These are phyloP conservation scores for Pulveroboletus sp. DNA, from an alignment of 1,284 basidiomycete genomes.

Conservation along the genomic window DNA sequence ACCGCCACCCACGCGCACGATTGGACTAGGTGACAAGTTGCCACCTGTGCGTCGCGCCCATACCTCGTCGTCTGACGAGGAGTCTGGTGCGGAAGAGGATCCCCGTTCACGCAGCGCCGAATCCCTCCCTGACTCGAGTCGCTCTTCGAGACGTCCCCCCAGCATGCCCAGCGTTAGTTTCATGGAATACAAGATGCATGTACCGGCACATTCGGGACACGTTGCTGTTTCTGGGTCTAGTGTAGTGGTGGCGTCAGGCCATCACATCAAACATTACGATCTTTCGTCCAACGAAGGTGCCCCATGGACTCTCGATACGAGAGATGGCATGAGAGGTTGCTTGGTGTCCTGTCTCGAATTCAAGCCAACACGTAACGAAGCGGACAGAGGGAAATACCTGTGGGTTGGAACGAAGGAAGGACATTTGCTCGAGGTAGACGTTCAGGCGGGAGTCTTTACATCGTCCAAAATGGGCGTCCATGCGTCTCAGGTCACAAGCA, in stretches of 20 bases:
- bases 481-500: constrained; percentile 63
- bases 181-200: constrained; percentile 51
- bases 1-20: constrained; percentile 72
- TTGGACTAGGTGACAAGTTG: constrained; percentile 65
- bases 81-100: constrained; percentile 54
- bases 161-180: constrained; percentile 45
- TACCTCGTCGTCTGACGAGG: constrained; percentile 55
- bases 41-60: constrained; percentile 56
- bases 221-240: constrained; percentile 63
- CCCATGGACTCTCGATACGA: constrained; percentile 59
- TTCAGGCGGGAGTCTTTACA: constrained; percentile 56
- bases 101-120: constrained; percentile 47
- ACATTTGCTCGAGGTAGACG: constrained; percentile 79
- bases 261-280: constrained; percentile 70
- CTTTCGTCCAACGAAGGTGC: constrained; percentile 50
- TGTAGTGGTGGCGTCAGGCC: constrained; percentile 61
- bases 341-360: constrained; percentile 80
- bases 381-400: constrained; percentile 50
- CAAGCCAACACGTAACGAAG: constrained; percentile 46
- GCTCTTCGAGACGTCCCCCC: constrained; percentile 81
- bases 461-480: constrained; percentile 66
- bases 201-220: constrained; percentile 57
- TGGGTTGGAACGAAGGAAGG: constrained; percentile 93
- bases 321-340: constrained; percentile 64
- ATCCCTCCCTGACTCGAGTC: constrained; percentile 77